A percentile compares a stretch with the other conserved stretches of the same genome.
These are phyloP conservation scores for Musa beccarii DNA, from an alignment of 176 grass and related monocot genomes.

Conservation along the genomic window DNA sequence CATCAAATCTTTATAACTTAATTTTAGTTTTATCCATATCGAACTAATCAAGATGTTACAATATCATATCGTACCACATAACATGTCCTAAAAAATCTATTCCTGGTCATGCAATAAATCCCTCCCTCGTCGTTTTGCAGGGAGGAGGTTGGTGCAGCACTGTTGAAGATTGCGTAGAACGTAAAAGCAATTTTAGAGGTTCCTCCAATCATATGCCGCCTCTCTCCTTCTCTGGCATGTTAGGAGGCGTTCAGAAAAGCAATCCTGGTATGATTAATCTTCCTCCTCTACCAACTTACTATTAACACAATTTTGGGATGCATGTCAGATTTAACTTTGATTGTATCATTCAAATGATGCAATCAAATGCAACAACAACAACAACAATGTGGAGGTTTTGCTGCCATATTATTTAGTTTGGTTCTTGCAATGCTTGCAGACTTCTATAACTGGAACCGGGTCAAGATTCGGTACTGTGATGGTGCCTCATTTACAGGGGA, in stretches of 20 bases:
- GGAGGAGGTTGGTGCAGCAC: conserved; percentile 22
- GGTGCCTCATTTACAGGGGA: conserved; percentile 18
- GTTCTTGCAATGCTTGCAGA: not conserved
- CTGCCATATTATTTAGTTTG: not conserved
- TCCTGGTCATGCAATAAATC: no score
- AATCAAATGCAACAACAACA: not conserved
- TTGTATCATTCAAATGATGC: no score
- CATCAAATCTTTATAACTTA: no score
- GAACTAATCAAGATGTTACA: no score
- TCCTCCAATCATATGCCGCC: conserved; percentile 11
- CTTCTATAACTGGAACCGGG: conserved; percentile 22
- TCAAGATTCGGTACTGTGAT: conserved; percentile 19
- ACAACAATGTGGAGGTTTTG: not conserved
- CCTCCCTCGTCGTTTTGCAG: not conserved
- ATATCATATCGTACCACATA: not conserved
- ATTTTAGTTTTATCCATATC: no score
- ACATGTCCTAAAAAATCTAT: no score
- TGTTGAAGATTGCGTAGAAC: not conserved
- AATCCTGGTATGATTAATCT: conserved; percentile 5
- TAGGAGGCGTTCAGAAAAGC: not conserved
- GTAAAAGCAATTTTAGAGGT: conserved; percentile 12
- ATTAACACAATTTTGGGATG: no score
- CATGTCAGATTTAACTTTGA: no score
- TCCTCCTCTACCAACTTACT: no score
- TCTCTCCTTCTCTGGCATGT: conserved; percentile 10